phyloP scores from a whole-genome alignment of 2,329 filamentous ascomycete species.

The Claviceps fusiformis region DNA sequence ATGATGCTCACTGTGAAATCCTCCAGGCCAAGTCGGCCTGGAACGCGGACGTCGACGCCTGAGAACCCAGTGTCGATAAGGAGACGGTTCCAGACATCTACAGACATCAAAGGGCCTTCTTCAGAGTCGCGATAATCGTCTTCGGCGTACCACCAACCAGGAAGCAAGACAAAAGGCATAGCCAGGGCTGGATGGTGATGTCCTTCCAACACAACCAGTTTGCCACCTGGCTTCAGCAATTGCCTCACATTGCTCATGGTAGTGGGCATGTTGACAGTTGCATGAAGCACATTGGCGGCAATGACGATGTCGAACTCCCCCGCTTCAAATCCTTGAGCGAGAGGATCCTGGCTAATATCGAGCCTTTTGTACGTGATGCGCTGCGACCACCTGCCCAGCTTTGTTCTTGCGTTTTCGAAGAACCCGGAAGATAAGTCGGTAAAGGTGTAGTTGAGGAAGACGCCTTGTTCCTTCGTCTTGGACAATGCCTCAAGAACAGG shows the following conservation, averaged over 20 bases:
- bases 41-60: slow-evolving; percentile 3
- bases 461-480: slow-evolving; percentile 11
- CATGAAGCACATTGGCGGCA: slow-evolving; percentile 24
- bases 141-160: slow-evolving; percentile 5
- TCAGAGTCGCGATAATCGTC: slow-evolving; percentile 4
- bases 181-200: neutral
- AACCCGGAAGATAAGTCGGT: slow-evolving; percentile 30
- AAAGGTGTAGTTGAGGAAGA: slow-evolving; percentile 26
- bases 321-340: slow-evolving; percentile 18
- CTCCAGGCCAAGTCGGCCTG: neutral
- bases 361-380: slow-evolving; percentile 12
- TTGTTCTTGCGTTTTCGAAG: slow-evolving; percentile 22
- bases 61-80: slow-evolving; percentile 5
- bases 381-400: slow-evolving; percentile 12
- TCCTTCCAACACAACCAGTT: slow-evolving; percentile 6
- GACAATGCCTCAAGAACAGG: slow-evolving; percentile 16
- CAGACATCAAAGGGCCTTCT: slow-evolving; percentile 2
- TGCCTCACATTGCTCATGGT: slow-evolving; percentile 9
- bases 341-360: slow-evolving; percentile 14
- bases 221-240: slow-evolving; percentile 7
- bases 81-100: slow-evolving; percentile 2
- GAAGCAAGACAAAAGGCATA: slow-evolving; percentile 5
- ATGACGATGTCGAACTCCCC: slow-evolving; percentile 25
- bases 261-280: slow-evolving; percentile 16
- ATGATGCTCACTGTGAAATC: slow-evolving; percentile 1